Conservation (phyloP, 805 yeast species). For the Kodamaea jinghongensis region DNA sequence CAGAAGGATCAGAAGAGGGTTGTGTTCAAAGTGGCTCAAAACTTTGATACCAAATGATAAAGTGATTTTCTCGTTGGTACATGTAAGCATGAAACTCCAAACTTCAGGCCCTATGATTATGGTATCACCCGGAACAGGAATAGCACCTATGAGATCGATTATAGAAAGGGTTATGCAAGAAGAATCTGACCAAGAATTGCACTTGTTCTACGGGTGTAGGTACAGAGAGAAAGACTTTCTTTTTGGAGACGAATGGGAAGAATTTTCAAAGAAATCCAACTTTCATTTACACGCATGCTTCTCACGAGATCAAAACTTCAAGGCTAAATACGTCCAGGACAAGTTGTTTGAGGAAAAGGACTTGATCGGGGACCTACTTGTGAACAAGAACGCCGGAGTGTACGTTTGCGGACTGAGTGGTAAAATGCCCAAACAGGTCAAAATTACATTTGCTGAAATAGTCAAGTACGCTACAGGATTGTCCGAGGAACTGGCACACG, state of each 20-base stretch:
- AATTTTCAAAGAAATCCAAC: conserved; percentile 27
- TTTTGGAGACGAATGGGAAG: conserved; percentile 55
- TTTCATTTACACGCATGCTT: conserved; percentile 42
- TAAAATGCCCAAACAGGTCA: conserved; percentile 85
- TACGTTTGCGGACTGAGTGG: conserved; percentile 94
- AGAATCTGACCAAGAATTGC: conserved; percentile 29
- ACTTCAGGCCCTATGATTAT: conserved; percentile 51
- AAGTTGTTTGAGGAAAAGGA: conserved; percentile 51
- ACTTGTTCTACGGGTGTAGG: conserved; percentile 77
- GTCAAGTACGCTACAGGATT: conserved; percentile 45
- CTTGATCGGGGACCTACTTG: conserved; percentile 50
- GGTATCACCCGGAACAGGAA: conserved; percentile 93
- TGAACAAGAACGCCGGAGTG: conserved; percentile 55
- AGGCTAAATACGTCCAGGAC: conserved; percentile 71
- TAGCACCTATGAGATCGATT: conserved; percentile 86
- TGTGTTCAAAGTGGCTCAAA: conserved; percentile 77
- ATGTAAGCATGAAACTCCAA: conserved; percentile 40
- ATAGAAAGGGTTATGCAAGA: conserved; percentile 40
- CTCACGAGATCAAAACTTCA: conserved; percentile 46
- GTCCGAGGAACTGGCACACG: conserved; percentile 45
- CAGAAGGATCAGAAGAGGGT: conserved; percentile 70
- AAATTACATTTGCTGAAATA: conserved; percentile 72
- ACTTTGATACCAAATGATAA: conserved; percentile 45
- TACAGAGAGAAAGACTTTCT: conserved; percentile 62
- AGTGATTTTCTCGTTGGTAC: conserved; percentile 51